Evolutionary conservation across 805 yeast species (phyloP).

Genomic region (Hanseniaspora lindneri): DNA sequence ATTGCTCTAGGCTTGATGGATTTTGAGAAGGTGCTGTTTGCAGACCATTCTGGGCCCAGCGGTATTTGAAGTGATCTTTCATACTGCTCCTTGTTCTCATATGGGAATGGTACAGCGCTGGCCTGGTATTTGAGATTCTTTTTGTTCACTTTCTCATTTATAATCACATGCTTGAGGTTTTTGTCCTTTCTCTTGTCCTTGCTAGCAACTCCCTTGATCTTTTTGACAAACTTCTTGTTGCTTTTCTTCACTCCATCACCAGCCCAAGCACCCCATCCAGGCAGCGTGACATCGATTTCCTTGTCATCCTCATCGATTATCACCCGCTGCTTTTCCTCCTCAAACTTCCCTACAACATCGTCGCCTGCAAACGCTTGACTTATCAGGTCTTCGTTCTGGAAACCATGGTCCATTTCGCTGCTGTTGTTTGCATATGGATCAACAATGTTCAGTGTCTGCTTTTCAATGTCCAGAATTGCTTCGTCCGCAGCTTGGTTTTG

Average conservation of each 20-base stretch:
- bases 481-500: neutral
- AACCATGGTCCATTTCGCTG: constrained; percentile 28
- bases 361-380: constrained; percentile 96
- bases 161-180: constrained; percentile 65
- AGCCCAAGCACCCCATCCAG: constrained; percentile 99
- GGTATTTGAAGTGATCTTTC: constrained; percentile 91
- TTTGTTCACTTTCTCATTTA: constrained; percentile 77
- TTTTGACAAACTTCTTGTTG: constrained; percentile 51
- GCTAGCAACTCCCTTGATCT: constrained; percentile 62
- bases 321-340: constrained; percentile 56
- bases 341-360: constrained; percentile 72
- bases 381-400: constrained; percentile 70
- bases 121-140: constrained; percentile 78
- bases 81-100: constrained; percentile 84
- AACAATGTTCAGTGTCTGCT: constrained; percentile 41
- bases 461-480: constrained; percentile 33
- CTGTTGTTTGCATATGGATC: constrained; percentile 40
- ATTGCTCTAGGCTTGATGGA: constrained; percentile 80
- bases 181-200: constrained; percentile 68
- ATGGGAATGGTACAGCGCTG: constrained; percentile 87
- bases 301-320: constrained; percentile 73
- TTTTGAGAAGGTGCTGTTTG: constrained; percentile 74
- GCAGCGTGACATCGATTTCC: constrained; percentile 72
- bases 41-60: constrained; percentile 93
- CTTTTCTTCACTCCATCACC: constrained; percentile 44